Conservation (phyloP, 129 eudicot genomes). For the Silybum marianum region DNA sequence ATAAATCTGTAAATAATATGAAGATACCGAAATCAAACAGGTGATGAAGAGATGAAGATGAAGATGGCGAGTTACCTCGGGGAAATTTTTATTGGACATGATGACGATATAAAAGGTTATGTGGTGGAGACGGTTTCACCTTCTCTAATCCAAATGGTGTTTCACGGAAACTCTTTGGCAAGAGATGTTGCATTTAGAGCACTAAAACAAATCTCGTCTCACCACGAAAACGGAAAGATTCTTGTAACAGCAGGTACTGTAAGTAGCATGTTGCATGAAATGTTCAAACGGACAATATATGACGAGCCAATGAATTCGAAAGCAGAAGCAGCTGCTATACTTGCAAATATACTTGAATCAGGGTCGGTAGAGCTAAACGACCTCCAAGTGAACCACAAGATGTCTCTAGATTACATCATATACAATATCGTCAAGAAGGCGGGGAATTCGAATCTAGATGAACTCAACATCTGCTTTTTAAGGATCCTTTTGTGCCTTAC, state of each 20-base stretch:
- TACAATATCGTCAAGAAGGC: constrained; percentile 50
- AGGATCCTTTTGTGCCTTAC: constrained; percentile 54
- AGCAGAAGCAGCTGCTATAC: constrained; percentile 58
- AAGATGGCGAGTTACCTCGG: constrained; percentile 63
- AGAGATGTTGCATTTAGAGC: constrained; percentile 62
- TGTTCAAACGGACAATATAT: constrained; percentile 44
- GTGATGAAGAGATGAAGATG: constrained; percentile 62
- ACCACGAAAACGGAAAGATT: constrained; percentile 45
- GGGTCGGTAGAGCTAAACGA: constrained; percentile 45
- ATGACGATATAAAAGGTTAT: constrained; percentile 43
- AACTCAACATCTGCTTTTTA: constrained; percentile 56
- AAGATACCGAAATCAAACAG: constrained; percentile 31
- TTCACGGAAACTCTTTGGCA: constrained; percentile 41
- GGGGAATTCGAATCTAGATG: constrained; percentile 53
- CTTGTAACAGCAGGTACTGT: constrained; percentile 57
- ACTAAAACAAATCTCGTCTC: constrained; percentile 56
- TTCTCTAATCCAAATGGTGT: constrained; percentile 54
- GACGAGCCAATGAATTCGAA: constrained; percentile 51
- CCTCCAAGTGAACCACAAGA: constrained; percentile 47
- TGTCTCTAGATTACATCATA: constrained; percentile 55
- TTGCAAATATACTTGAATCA: constrained; percentile 70
- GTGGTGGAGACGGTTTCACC: constrained; percentile 61
- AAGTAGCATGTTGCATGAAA: constrained; percentile 54
- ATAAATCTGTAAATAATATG: neutral
- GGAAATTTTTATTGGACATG: constrained; percentile 51